These are phyloP conservation scores for Termitomyces sp. DNA, from an alignment of 1,284 basidiomycete genomes.

Conservation along the genomic window DNA sequence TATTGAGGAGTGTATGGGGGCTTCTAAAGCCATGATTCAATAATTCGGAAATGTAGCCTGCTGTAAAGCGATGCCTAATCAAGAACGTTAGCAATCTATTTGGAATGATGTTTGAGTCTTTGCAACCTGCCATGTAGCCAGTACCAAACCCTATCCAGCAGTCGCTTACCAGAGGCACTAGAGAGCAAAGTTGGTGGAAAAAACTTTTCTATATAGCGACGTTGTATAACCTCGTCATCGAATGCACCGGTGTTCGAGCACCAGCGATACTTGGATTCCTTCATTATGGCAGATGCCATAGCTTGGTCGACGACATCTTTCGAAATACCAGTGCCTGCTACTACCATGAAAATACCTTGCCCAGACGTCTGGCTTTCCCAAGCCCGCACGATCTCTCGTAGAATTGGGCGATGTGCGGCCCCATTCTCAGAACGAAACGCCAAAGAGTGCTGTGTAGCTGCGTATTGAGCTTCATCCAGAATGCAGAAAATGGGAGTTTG, in stretches of 20 bases:
- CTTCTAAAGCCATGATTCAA: slow-evolving; percentile 29
- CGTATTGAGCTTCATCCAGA: slow-evolving; percentile 37
- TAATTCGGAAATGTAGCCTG: slow-evolving; percentile 32
- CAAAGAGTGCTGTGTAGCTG: slow-evolving; percentile 28
- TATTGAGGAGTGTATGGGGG: slow-evolving; percentile 32
- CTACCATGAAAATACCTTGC: slow-evolving; percentile 35
- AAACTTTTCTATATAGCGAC: slow-evolving; percentile 29
- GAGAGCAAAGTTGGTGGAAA: slow-evolving; percentile 25
- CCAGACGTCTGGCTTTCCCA: slow-evolving; percentile 31
- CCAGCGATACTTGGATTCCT: slow-evolving; percentile 35
- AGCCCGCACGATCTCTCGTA: slow-evolving; percentile 35
- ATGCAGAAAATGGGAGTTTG: slow-evolving; percentile 33
- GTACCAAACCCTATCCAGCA: slow-evolving; percentile 32
- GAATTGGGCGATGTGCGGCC: slow-evolving; percentile 29
- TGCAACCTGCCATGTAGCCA: slow-evolving; percentile 36
- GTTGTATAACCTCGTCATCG: slow-evolving; percentile 25
- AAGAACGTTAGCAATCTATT: neutral
- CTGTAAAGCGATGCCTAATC: slow-evolving; percentile 34
- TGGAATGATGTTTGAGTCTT: neutral
- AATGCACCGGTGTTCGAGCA: slow-evolving; percentile 38
- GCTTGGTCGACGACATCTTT: slow-evolving; percentile 37
- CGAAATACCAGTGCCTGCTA: slow-evolving; percentile 38
- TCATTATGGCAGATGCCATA: slow-evolving; percentile 38
- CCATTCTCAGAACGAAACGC: slow-evolving; percentile 33
- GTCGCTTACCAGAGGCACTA: slow-evolving; percentile 23